Evolutionary conservation across 768 basidiomycete species (phyloP).

Genomic region (Leccinum ochraceum): DNA sequence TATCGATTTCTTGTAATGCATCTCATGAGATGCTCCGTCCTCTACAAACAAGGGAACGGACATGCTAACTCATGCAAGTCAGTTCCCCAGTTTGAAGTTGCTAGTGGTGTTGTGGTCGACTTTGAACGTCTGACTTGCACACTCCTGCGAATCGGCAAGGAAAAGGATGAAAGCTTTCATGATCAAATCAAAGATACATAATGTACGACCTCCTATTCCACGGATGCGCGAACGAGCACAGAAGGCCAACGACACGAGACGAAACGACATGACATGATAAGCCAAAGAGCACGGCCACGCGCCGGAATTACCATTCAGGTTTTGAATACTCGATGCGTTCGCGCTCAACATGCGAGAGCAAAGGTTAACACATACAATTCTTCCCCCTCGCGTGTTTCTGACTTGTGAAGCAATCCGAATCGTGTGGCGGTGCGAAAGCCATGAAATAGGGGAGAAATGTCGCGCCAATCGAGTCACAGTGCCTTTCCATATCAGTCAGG

Average conservation of each 20-base stretch:
- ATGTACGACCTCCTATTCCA: background rate
- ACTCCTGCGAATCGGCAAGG: too few relatives aligned
- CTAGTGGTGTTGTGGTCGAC: background rate
- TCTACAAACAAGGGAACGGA: background rate
- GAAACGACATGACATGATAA: background rate
- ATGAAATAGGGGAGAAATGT: too few relatives aligned
- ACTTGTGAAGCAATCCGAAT: too few relatives aligned
- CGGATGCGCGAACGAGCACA: too few relatives aligned
- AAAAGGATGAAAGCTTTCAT: too few relatives aligned
- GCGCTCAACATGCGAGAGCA: background rate
- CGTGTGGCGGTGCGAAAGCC: too few relatives aligned
- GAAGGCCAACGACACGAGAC: background rate
- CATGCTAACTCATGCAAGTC: background rate
- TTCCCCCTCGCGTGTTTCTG: background rate
- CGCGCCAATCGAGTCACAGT: too few relatives aligned
- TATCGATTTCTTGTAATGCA: background rate
- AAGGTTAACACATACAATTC: background rate
- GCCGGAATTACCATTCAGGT: background rate
- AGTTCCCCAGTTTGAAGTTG: background rate
- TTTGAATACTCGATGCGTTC: background rate
- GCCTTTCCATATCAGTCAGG: background rate
- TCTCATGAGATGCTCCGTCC: background rate
- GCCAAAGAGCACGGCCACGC: too few relatives aligned
- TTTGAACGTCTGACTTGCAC: background rate
- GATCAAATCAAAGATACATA: too few relatives aligned